A percentile compares a stretch with the other conserved stretches of the same genome.
Conservation (phyloP, 2,329 filamentous ascomycete genomes). For the Penicillium hesseltinei region DNA sequence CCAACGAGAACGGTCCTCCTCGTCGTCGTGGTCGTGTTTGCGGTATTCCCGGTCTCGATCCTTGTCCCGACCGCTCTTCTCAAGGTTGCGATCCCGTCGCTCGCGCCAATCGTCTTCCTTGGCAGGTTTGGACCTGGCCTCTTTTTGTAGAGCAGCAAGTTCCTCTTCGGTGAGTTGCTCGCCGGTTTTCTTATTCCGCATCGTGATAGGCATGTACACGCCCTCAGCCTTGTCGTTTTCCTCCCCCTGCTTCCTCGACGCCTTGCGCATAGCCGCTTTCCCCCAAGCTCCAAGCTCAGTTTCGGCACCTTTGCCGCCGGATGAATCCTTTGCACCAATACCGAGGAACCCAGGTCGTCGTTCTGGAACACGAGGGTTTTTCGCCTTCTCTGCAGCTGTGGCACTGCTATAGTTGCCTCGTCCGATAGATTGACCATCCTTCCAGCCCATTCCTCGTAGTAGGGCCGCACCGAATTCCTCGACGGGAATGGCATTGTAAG, state of each 20-base stretch:
- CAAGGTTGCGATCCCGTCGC: constrained; percentile 45
- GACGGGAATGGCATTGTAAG: constrained; percentile 85
- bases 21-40: constrained; percentile 34
- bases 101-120: constrained; percentile 48
- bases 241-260: constrained; percentile 57
- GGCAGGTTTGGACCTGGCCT: constrained; percentile 45
- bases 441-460: constrained; percentile 93
- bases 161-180: constrained; percentile 63
- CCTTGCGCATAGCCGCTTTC: constrained; percentile 56
- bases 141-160: constrained; percentile 52
- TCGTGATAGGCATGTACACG: constrained; percentile 61
- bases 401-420: constrained; percentile 50
- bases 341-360: constrained; percentile 78
- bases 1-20: constrained; percentile 37
- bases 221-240: constrained; percentile 45
- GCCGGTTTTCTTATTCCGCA: constrained; percentile 62
- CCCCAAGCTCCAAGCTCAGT: constrained; percentile 80
- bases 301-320: constrained; percentile 53
- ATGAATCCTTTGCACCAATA: constrained; percentile 79
- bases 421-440: constrained; percentile 63
- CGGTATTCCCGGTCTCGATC: constrained; percentile 38
- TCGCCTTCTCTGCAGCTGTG: constrained; percentile 45
- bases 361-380: constrained; percentile 64
- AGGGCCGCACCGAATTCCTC: constrained; percentile 92
- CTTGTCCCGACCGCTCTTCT: constrained; percentile 37